Evolutionary conservation across 495 filamentous ascomycete genomes (phyloP).

Genomic region (Xylaria telfairii): DNA sequence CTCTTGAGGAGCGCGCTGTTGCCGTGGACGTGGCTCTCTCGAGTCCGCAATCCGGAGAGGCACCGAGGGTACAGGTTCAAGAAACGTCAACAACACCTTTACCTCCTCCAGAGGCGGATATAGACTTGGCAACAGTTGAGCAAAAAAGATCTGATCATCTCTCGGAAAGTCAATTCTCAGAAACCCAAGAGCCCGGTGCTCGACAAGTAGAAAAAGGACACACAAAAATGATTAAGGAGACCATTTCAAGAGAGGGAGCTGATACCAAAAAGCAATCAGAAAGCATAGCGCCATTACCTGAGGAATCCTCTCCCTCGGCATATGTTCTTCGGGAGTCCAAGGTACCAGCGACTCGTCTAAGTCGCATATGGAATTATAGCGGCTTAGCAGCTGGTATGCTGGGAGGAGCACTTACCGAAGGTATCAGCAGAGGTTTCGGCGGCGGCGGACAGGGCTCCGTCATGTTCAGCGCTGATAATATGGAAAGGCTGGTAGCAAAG

Average conservation of each 20-base stretch:
- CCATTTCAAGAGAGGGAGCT: constrained; percentile 26
- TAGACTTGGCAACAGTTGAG: background rate
- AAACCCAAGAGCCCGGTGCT: constrained; percentile 19
- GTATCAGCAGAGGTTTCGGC: constrained; percentile 71
- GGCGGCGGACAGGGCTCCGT: constrained; percentile 69
- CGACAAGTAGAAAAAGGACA: constrained; percentile 27
- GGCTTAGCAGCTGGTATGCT: constrained; percentile 94
- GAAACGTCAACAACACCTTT: background rate
- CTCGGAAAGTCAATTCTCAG: background rate
- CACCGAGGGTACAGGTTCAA: background rate
- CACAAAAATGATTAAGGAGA: constrained; percentile 29
- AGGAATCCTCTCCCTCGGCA: constrained; percentile 28
- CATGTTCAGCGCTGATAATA: constrained; percentile 87
- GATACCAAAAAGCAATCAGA: constrained; percentile 17
- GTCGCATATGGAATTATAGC: constrained; percentile 91
- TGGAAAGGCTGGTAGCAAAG: constrained; percentile 89
- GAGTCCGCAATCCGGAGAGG: background rate
- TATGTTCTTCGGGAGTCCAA: constrained; percentile 88
- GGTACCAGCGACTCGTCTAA: constrained; percentile 86
- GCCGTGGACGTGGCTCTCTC: constrained; percentile 28
- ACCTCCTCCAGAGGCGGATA: background rate
- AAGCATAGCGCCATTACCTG: constrained; percentile 19
- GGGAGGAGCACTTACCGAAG: constrained; percentile 87
- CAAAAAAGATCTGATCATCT: background rate
- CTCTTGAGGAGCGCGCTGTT: constrained; percentile 31